These are phyloP conservation scores for Pestalotiopsis sp. DNA, from an alignment of 2,329 filamentous ascomycete genomes.

Conservation along the genomic window DNA sequence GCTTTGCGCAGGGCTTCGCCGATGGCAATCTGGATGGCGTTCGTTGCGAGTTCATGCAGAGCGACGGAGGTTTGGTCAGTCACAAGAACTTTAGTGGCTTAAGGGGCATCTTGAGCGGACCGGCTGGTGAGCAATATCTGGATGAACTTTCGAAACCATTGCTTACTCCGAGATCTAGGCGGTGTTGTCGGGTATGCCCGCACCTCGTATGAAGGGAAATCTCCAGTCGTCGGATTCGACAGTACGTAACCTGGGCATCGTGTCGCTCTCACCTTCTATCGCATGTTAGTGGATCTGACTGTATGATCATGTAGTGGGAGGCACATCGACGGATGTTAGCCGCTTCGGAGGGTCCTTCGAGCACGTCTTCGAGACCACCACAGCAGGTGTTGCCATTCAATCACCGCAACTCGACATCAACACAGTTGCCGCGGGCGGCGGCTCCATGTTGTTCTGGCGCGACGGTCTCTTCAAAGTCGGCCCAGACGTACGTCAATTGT, in stretches of 20 bases:
- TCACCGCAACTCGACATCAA: conserved; percentile 80
- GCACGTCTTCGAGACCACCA: conserved; percentile 71
- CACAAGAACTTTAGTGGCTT: conserved; percentile 67
- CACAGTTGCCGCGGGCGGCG: conserved; percentile 76
- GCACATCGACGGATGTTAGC: conserved; percentile 74
- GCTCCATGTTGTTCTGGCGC: conserved; percentile 69
- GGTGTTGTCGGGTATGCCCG: conserved; percentile 76
- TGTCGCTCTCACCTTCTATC: not conserved
- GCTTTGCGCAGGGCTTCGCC: conserved; percentile 37
- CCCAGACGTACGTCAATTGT: conserved; percentile 47
- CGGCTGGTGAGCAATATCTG: conserved; percentile 42
- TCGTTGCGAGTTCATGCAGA: conserved; percentile 65
- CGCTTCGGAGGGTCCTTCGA: conserved; percentile 56
- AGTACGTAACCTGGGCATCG: conserved; percentile 32
- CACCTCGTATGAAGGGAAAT: not conserved
- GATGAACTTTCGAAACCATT: not conserved
- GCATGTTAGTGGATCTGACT: too few relatives aligned
- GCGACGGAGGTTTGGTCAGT: conserved; percentile 48
- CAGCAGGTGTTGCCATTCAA: conserved; percentile 78
- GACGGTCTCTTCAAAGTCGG: conserved; percentile 76
- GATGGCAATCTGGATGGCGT: conserved; percentile 51
- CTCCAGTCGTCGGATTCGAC: conserved; percentile 69
- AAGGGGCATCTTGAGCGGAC: conserved; percentile 69
- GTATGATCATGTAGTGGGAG: conserved; percentile 32
- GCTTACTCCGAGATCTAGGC: not conserved